A percentile compares a stretch with the other conserved stretches of the same genome.
These are phyloP conservation scores for Claviceps citrina DNA, from an alignment of 2,329 filamentous ascomycete species.

Conservation along the genomic window DNA sequence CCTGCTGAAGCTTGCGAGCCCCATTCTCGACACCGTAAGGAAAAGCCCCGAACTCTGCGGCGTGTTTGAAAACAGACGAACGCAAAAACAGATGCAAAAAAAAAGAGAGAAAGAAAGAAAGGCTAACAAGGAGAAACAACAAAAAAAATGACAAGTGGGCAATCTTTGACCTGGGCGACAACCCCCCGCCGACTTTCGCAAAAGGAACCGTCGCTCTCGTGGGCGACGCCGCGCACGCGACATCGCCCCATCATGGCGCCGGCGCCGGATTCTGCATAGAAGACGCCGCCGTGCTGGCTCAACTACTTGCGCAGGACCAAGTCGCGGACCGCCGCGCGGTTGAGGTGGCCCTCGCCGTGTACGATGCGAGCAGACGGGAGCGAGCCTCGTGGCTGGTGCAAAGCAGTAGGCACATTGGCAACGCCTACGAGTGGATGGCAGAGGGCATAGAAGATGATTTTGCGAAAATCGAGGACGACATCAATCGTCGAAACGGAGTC, in stretches of 20 bases:
- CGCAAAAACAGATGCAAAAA: not conserved
- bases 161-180: conserved; percentile 5
- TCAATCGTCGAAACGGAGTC: conserved; percentile 2
- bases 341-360: not conserved
- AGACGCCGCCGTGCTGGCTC: conserved; percentile 4
- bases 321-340: not conserved
- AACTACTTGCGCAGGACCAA: not conserved
- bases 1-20: conserved; percentile 1
- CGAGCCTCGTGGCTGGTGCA: conserved; percentile 5
- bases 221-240: conserved; percentile 6
- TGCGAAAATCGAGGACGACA: conserved; percentile 5
- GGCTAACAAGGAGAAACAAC: not conserved
- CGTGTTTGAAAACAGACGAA: too few species aligned
- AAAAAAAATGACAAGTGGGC: conserved; percentile 3
- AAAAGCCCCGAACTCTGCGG: too few species aligned
- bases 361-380: not conserved
- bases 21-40: conserved; percentile 2
- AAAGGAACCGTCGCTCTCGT: conserved; percentile 4
- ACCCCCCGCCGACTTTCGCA: conserved; percentile 3
- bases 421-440: conserved; percentile 8
- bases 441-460: conserved; percentile 5
- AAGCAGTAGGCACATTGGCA: conserved; percentile 6
- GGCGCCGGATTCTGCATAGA: conserved; percentile 5
- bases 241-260: conserved; percentile 5
- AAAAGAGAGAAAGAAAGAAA: not conserved